A percentile compares a stretch with the other conserved stretches of the same genome.
Conservation (phyloP, 148 eudicot genomes). For the Euryodendron excelsum region DNA sequence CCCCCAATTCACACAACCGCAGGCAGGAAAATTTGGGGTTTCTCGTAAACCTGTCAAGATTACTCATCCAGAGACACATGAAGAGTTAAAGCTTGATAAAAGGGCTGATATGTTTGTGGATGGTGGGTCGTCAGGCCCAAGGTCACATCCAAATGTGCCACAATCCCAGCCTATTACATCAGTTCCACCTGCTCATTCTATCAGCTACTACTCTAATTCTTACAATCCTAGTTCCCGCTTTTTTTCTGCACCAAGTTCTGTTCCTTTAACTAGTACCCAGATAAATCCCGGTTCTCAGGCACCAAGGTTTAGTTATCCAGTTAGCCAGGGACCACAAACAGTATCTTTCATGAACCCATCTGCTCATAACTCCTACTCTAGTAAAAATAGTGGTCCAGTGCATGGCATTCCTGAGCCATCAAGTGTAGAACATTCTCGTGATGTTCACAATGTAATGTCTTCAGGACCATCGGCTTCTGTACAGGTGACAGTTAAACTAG, state of each 20-base stretch:
- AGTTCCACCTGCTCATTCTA: slow-evolving; percentile 38
- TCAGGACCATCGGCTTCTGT: slow-evolving; percentile 24
- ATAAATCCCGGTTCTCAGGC: slow-evolving; percentile 47
- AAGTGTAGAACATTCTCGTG: slow-evolving; percentile 26
- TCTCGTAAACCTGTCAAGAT: slow-evolving; percentile 73
- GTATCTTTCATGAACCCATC: slow-evolving; percentile 25
- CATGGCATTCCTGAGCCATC: slow-evolving; percentile 27
- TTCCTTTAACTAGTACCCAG: slow-evolving; percentile 42
- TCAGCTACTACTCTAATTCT: slow-evolving; percentile 49
- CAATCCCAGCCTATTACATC: slow-evolving; percentile 55
- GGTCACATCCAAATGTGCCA: slow-evolving; percentile 40
- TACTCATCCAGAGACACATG: slow-evolving; percentile 86
- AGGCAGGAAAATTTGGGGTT: slow-evolving; percentile 37
- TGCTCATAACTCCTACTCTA: slow-evolving; percentile 30
- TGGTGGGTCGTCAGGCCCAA: slow-evolving; percentile 39
- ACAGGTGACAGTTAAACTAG: slow-evolving; percentile 51
- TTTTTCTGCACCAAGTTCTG: slow-evolving; percentile 39
- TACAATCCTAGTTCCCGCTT: slow-evolving; percentile 35
- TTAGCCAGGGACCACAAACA: slow-evolving; percentile 33
- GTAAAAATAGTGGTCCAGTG: slow-evolving; percentile 16
- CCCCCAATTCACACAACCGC: slow-evolving; percentile 57
- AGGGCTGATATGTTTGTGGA: slow-evolving; percentile 28
- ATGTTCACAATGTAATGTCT: slow-evolving; percentile 20
- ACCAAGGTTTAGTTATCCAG: slow-evolving; percentile 51
- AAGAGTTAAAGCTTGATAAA: slow-evolving; percentile 64